Percentiles rank a stretch among this genome's conserved stretches.
These are phyloP conservation scores for Pleurotus eryngii DNA, from an alignment of 768 basidiomycete species.

Conservation along the genomic window DNA sequence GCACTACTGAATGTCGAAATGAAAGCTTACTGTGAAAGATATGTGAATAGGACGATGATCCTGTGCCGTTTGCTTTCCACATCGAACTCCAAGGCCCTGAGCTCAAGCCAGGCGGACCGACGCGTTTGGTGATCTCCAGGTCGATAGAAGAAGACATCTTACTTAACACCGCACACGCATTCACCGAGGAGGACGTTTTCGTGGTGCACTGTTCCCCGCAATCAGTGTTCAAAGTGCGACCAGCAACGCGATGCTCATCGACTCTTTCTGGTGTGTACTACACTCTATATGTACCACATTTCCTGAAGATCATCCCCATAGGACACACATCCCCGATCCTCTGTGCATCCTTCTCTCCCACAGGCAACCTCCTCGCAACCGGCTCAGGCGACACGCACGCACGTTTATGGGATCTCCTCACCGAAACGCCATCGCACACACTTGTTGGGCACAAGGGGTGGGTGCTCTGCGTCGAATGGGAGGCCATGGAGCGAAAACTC, in stretches of 20 bases:
- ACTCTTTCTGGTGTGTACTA: conserved; percentile 70
- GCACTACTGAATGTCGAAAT: conserved; percentile 18
- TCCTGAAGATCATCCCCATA: conserved; percentile 21
- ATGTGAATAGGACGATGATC: conserved; percentile 69
- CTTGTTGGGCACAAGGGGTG: conserved; percentile 90
- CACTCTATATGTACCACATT: not conserved
- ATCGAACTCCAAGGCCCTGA: conserved; percentile 64
- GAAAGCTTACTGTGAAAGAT: conserved; percentile 12
- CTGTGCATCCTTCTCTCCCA: conserved; percentile 94
- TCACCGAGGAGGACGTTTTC: conserved; percentile 85
- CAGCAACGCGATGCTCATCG: conserved; percentile 91
- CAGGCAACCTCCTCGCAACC: conserved; percentile 86
- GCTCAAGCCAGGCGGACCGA: conserved; percentile 52
- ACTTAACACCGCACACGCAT: conserved; percentile 62
- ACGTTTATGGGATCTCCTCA: conserved; percentile 91
- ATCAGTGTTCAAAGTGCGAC: conserved; percentile 90
- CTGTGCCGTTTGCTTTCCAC: conserved; percentile 90
- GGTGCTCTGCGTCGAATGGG: conserved; percentile 98
- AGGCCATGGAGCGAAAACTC: conserved; percentile 83
- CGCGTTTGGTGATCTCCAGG: conserved; percentile 79
- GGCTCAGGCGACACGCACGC: conserved; percentile 94
- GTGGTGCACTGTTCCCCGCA: conserved; percentile 91
- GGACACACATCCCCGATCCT: conserved; percentile 92
- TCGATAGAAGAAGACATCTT: conserved; percentile 84
- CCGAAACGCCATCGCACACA: conserved; percentile 86